A percentile compares a stretch with the other conserved stretches of the same genome.
Evolutionary conservation across 1,284 basidiomycete species (phyloP).

Genomic region (Fomitopsis schrenkii): DNA sequence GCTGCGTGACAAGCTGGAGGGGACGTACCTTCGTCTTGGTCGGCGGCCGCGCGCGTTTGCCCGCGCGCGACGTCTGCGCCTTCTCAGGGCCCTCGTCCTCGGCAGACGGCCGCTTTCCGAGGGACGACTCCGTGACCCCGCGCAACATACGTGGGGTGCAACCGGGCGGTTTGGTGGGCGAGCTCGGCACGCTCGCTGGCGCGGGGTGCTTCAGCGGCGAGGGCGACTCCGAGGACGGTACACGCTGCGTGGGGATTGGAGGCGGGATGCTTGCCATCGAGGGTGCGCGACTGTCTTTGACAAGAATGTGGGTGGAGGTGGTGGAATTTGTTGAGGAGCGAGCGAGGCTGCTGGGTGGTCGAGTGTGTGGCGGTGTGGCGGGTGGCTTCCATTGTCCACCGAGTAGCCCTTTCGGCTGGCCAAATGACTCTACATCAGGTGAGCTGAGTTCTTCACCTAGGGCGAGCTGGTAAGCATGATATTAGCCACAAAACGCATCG

Average conservation of each 20-base stretch:
- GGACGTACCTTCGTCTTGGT: slow-evolving; percentile 40
- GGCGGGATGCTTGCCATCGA: slow-evolving; percentile 4
- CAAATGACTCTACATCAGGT: slow-evolving; percentile 14
- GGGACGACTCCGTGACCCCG: slow-evolving; percentile 57
- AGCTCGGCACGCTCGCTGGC: slow-evolving; percentile 11
- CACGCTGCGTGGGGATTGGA: slow-evolving; percentile 21
- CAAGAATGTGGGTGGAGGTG: not conserved
- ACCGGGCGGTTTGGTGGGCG: slow-evolving; percentile 32
- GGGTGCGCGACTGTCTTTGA: not conserved
- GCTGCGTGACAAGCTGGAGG: too few species aligned
- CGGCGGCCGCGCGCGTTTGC: slow-evolving; percentile 40
- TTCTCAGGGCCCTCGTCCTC: slow-evolving; percentile 30
- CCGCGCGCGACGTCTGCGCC: slow-evolving; percentile 20
- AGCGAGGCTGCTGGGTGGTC: not conserved
- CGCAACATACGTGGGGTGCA: slow-evolving; percentile 49
- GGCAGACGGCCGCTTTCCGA: slow-evolving; percentile 55
- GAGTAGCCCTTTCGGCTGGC: slow-evolving; percentile 20
- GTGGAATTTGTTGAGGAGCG: not conserved
- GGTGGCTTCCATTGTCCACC: not conserved
- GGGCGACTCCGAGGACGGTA: slow-evolving; percentile 54
- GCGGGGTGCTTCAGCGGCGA: slow-evolving; percentile 43
- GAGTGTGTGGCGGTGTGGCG: slow-evolving; percentile 1
- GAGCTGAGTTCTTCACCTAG: not conserved
- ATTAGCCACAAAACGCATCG: not conserved
- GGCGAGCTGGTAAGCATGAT: not conserved